These are phyloP conservation scores for Tagetes patula DNA, from an alignment of 129 eudicot genomes.

Conservation along the genomic window DNA sequence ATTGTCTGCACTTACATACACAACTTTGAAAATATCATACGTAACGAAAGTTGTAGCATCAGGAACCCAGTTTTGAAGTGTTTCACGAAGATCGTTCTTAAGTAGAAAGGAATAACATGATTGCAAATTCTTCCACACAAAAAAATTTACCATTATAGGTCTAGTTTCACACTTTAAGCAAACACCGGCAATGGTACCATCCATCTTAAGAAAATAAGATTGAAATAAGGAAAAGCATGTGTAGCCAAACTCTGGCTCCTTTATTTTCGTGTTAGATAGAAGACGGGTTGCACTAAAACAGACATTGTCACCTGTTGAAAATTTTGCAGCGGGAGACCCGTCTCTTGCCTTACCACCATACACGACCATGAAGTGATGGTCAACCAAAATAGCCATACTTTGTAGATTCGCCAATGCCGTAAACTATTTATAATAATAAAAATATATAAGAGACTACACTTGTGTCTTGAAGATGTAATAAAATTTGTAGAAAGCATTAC, in stretches of 20 bases:
- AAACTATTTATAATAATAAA: slow-evolving; percentile 32
- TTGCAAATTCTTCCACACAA: slow-evolving; percentile 62
- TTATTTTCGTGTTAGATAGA: slow-evolving; percentile 7
- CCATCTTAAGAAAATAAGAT: slow-evolving; percentile 50
- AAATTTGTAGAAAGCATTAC: too few relatives aligned
- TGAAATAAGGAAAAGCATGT: slow-evolving; percentile 51
- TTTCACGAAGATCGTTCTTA: slow-evolving; percentile 36
- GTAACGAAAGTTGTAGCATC: slow-evolving; percentile 38
- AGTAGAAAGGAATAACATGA: slow-evolving; percentile 53
- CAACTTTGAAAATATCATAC: slow-evolving; percentile 62
- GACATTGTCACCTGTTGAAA: slow-evolving; percentile 65
- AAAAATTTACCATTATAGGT: slow-evolving; percentile 34
- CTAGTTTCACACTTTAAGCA: slow-evolving; percentile 47
- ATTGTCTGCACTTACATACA: slow-evolving; percentile 64
- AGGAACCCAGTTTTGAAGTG: slow-evolving; percentile 38
- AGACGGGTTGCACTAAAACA: slow-evolving; percentile 39
- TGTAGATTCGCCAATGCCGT: slow-evolving; percentile 42
- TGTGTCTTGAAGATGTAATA: not conserved
- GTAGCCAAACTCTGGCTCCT: slow-evolving; percentile 36
- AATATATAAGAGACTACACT: too few relatives aligned
- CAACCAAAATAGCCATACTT: slow-evolving; percentile 53
- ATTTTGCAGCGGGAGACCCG: slow-evolving; percentile 56
- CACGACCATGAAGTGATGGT: slow-evolving; percentile 52
- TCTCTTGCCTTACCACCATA: slow-evolving; percentile 64
- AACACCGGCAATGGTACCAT: slow-evolving; percentile 56